phyloP scores from a whole-genome alignment of 2,329 filamentous ascomycete genomes.

The Dothideomycetidae sp. region DNA sequence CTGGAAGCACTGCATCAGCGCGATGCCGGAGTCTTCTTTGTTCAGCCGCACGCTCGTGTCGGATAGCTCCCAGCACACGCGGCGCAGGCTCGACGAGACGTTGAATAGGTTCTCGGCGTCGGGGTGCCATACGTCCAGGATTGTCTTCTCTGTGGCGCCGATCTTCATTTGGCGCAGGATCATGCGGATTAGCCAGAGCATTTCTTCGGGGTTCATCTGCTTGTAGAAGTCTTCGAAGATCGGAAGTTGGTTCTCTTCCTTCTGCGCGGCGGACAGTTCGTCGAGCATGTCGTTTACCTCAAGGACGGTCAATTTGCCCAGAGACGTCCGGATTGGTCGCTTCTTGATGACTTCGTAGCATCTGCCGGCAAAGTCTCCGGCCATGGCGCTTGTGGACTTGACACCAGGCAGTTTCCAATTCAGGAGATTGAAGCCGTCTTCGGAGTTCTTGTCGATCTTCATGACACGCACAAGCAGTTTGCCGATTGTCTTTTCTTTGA shows the following conservation, averaged over 20 bases:
- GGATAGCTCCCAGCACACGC: slow-evolving; percentile 88
- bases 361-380: slow-evolving; percentile 82
- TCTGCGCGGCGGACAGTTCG: slow-evolving; percentile 55
- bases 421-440: slow-evolving; percentile 70
- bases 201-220: slow-evolving; percentile 82
- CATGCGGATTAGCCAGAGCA: slow-evolving; percentile 90
- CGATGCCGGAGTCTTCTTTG: slow-evolving; percentile 58
- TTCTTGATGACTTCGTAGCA: slow-evolving; percentile 81
- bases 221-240: slow-evolving; percentile 77
- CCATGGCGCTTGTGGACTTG: slow-evolving; percentile 46
- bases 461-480: slow-evolving; percentile 84
- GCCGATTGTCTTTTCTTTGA: slow-evolving; percentile 84
- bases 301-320: slow-evolving; percentile 68
- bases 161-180: slow-evolving; percentile 68
- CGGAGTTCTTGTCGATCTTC: slow-evolving; percentile 80
- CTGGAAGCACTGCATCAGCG: slow-evolving; percentile 89
- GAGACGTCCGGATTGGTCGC: slow-evolving; percentile 57
- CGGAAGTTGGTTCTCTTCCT: slow-evolving; percentile 70
- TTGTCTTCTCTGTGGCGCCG: slow-evolving; percentile 71
- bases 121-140: slow-evolving; percentile 53
- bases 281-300: slow-evolving; percentile 84
- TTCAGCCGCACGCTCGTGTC: slow-evolving; percentile 60
- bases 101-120: slow-evolving; percentile 52
- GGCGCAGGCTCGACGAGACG: slow-evolving; percentile 74
- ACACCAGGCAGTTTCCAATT: slow-evolving; percentile 87